A percentile compares a stretch with the other conserved stretches of the same genome.
phyloP scores from a whole-genome alignment of 495 filamentous ascomycete genomes.

The Talaromyces borbonicus region DNA sequence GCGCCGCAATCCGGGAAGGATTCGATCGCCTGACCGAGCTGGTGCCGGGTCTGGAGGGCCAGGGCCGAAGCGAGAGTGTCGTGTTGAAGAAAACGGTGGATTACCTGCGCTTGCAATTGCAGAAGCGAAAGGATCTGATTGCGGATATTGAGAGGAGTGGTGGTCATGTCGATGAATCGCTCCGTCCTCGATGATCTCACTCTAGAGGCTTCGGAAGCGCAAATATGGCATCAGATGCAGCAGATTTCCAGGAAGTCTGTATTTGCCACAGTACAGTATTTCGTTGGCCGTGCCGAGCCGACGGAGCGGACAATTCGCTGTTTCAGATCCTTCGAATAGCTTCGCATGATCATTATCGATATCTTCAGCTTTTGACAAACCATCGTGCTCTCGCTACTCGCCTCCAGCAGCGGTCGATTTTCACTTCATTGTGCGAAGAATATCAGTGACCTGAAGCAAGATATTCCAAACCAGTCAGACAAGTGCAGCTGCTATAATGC shows the following conservation, averaged over 20 bases:
- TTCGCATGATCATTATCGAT: no score
- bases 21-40: constrained; percentile 76
- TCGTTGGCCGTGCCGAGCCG: neutral
- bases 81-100: constrained; percentile 70
- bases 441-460: no score
- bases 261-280: neutral
- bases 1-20: constrained; percentile 74
- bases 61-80: constrained; percentile 74
- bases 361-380: no score
- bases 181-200: constrained; percentile 26
- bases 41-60: constrained; percentile 74
- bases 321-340: no score
- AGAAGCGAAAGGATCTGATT: constrained; percentile 51
- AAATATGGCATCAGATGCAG: no score
- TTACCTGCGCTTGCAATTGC: constrained; percentile 57
- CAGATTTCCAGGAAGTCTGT: no score
- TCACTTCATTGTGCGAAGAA: no score
- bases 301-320: neutral
- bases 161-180: constrained; percentile 41
- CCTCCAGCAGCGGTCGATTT: no score
- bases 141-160: constrained; percentile 51
- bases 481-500: no score
- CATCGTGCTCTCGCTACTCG: no score
- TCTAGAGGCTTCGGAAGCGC: no score
- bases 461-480: no score